These are phyloP conservation scores for Bruguiera parviflora DNA, from an alignment of 345 rosid species.

Conservation along the genomic window DNA sequence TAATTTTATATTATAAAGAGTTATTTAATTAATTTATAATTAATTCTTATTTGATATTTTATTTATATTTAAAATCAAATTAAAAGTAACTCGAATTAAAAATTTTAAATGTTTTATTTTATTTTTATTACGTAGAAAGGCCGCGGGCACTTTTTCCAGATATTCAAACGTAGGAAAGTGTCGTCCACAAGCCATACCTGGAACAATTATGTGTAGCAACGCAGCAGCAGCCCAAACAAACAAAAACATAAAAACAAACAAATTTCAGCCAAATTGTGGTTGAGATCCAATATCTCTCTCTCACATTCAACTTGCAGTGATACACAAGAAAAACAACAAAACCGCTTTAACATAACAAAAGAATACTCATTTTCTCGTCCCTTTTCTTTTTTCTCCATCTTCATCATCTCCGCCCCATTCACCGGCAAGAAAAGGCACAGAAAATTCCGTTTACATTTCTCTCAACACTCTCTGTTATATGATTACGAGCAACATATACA, in stretches of 20 bases:
- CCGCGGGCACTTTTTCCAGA: slow-evolving; percentile 17
- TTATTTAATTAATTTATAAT: too few species aligned
- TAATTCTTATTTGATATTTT: too few species aligned
- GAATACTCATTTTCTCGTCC: slow-evolving; percentile 9
- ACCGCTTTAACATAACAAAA: slow-evolving; percentile 11
- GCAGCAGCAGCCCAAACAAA: background rate
- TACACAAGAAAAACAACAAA: slow-evolving; percentile 7
- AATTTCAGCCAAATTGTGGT: slow-evolving; percentile 46
- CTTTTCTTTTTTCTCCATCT: background rate
- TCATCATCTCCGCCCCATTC: background rate
- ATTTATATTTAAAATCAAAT: too few species aligned
- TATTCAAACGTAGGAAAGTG: slow-evolving; percentile 31
- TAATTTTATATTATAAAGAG: too few species aligned
- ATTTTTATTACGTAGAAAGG: background rate
- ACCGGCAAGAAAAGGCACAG: slow-evolving; percentile 1
- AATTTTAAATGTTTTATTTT: too few species aligned
- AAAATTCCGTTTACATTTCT: background rate
- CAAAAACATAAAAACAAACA: slow-evolving; percentile 23
- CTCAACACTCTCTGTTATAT: background rate
- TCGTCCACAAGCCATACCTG: slow-evolving; percentile 42
- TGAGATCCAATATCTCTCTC: slow-evolving; percentile 33
- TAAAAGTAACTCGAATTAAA: too few species aligned
- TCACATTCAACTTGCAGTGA: slow-evolving; percentile 19
- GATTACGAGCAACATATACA: slow-evolving; percentile 11
- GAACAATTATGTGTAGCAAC: background rate